phyloP scores from a whole-genome alignment of 1,284 basidiomycete species.

The Ustilago hordei region DNA sequence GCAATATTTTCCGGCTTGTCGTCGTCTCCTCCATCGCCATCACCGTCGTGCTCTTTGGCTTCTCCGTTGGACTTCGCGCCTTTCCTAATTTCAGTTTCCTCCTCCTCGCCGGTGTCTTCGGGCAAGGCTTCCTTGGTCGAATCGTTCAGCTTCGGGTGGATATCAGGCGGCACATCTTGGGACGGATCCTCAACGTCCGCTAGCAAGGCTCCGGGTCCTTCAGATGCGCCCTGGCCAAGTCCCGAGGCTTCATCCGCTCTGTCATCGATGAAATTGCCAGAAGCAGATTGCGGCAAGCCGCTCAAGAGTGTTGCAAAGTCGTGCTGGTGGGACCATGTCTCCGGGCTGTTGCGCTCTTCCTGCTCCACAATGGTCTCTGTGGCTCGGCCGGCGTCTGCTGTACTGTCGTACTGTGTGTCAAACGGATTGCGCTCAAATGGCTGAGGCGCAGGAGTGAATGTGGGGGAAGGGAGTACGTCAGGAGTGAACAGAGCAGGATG shows the following conservation, averaged over 20 bases:
- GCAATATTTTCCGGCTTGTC: slow-evolving; percentile 35
- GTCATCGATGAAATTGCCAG: neutral
- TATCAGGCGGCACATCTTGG: neutral
- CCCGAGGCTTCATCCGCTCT: neutral
- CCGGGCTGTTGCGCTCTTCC: slow-evolving; percentile 12
- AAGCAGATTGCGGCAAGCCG: neutral
- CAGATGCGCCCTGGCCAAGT: neutral
- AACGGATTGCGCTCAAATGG: slow-evolving; percentile 37
- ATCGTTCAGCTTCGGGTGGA: neutral
- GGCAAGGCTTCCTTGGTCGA: neutral
- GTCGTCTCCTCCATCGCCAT: slow-evolving; percentile 13
- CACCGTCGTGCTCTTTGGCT: neutral
- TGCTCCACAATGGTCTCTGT: slow-evolving; percentile 17
- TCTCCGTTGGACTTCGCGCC: slow-evolving; percentile 8
- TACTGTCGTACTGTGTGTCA: slow-evolving; percentile 30
- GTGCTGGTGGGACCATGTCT: neutral
- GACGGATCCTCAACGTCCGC: neutral
- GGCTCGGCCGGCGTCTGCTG: neutral
- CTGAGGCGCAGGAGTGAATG: slow-evolving; percentile 48
- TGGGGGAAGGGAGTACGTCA: slow-evolving; percentile 49
- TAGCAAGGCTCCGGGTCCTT: neutral
- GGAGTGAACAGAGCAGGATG: slow-evolving; percentile 42
- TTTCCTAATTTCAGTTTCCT: slow-evolving; percentile 4
- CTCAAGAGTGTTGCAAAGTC: neutral
- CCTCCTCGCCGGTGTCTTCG: neutral